phyloP scores from a whole-genome alignment of 176 grass and related monocot genomes.

The Avena sativa region DNA sequence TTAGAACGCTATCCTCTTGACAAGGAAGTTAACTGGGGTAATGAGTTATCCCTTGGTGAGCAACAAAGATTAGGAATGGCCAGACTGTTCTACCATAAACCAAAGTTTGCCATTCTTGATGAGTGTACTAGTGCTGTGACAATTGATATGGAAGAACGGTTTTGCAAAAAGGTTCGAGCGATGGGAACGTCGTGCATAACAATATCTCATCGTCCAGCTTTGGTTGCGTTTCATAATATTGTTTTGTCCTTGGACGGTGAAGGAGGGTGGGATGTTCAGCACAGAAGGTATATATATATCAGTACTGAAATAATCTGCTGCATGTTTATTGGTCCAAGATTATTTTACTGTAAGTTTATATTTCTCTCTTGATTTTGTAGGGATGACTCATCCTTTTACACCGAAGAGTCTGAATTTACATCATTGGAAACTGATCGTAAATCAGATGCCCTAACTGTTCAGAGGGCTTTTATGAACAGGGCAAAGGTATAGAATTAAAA shows the following conservation, averaged over 20 bases:
- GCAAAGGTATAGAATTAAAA: constrained; percentile 63
- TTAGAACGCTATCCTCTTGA: constrained; percentile 93
- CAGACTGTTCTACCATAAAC: constrained; percentile 95
- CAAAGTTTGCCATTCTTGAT: constrained; percentile 98
- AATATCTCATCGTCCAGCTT: constrained; percentile 94
- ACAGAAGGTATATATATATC: constrained; percentile 66
- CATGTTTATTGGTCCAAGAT: constrained; percentile 28
- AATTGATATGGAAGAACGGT: constrained; percentile 97
- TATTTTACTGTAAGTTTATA: constrained; percentile 21
- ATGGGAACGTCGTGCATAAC: constrained; percentile 99
- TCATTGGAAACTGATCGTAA: constrained; percentile 72
- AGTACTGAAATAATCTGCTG: constrained; percentile 30
- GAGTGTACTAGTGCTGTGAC: constrained; percentile 99
- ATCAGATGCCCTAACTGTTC: constrained; percentile 85
- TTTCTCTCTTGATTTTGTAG: constrained; percentile 50
- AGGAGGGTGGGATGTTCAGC: constrained; percentile 88
- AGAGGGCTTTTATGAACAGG: constrained; percentile 82
- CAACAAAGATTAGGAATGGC: constrained; percentile 99
- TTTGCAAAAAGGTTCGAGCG: constrained; percentile 92
- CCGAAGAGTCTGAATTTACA: constrained; percentile 64
- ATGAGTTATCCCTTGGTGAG: constrained; percentile 96
- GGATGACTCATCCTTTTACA: constrained; percentile 69
- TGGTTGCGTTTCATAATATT: constrained; percentile 99
- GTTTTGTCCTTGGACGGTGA: constrained; percentile 98
- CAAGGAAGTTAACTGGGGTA: constrained; percentile 98